phyloP scores from a whole-genome alignment of 257 asterid genomes.

The Asclepias syriaca region DNA sequence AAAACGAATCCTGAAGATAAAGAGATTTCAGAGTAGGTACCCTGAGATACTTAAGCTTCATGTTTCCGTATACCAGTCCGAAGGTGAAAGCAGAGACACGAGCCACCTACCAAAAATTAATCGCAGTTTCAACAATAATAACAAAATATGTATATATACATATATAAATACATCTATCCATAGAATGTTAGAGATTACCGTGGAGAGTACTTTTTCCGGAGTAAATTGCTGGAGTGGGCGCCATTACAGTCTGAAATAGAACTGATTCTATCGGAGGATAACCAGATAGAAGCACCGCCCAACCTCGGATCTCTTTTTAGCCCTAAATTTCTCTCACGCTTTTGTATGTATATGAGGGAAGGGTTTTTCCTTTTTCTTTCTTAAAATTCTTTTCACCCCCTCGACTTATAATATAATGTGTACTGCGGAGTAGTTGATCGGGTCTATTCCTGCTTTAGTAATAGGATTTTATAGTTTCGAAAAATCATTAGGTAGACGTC shows the following conservation, averaged over 20 bases:
- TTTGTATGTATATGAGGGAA: not conserved
- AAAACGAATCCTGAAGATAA: not conserved
- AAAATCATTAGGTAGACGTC: not conserved
- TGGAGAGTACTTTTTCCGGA: conserved; percentile 50
- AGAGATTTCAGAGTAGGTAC: conserved; percentile 14
- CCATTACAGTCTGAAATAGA: conserved; percentile 22
- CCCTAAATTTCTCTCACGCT: conserved; percentile 16
- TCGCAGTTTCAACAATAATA: not conserved
- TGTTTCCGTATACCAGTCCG: conserved; percentile 39
- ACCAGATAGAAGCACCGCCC: not conserved
- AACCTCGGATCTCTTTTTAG: conserved; percentile 4
- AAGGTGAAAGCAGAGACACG: conserved; percentile 39
- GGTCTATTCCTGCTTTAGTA: not conserved
- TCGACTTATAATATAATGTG: not conserved
- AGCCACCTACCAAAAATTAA: conserved; percentile 31
- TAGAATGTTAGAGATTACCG: conserved; percentile 20
- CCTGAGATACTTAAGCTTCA: conserved; percentile 45
- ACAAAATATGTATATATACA: not conserved
- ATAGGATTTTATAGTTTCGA: not conserved
- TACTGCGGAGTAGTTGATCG: conserved; percentile 1
- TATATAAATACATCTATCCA: not conserved
- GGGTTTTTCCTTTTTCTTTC: not conserved
- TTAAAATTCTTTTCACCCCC: not conserved
- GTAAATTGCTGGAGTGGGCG: conserved; percentile 41
- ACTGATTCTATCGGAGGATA: not conserved